A percentile compares a stretch with the other conserved stretches of the same genome.
These are phyloP conservation scores for Penicillium chermesinum DNA, from an alignment of 495 filamentous ascomycete species.

Conservation along the genomic window DNA sequence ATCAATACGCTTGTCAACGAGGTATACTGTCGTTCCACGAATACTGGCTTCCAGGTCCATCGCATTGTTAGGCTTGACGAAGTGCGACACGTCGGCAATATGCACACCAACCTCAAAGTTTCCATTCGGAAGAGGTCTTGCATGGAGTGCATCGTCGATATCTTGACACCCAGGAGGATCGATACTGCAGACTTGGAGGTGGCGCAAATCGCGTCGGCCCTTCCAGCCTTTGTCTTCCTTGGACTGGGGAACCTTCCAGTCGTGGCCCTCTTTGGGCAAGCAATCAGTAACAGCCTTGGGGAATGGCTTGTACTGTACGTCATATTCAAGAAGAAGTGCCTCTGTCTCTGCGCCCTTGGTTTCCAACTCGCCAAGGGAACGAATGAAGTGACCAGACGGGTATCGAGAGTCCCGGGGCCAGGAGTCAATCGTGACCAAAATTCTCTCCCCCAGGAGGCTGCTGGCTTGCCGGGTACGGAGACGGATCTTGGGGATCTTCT, in stretches of 20 bases:
- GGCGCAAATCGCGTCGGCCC: slow-evolving; percentile 74
- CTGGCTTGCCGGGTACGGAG: slow-evolving; percentile 84
- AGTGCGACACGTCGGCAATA: slow-evolving; percentile 97
- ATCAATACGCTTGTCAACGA: slow-evolving; percentile 98
- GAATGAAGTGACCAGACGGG: slow-evolving; percentile 87
- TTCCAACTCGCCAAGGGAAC: slow-evolving; percentile 88
- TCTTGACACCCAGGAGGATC: slow-evolving; percentile 95
- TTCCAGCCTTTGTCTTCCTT: slow-evolving; percentile 79
- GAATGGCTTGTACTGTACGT: slow-evolving; percentile 97
- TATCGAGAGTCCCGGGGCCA: slow-evolving; percentile 93
- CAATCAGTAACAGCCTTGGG: slow-evolving; percentile 93
- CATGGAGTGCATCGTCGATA: slow-evolving; percentile 96
- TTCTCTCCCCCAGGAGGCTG: slow-evolving; percentile 82
- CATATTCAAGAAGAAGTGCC: slow-evolving; percentile 87
- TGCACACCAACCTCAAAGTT: slow-evolving; percentile 98
- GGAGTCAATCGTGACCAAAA: slow-evolving; percentile 91
- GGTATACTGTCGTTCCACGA: slow-evolving; percentile 92
- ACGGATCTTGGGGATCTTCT: slow-evolving; percentile 90
- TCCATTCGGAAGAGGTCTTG: slow-evolving; percentile 76
- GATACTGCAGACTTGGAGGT: slow-evolving; percentile 91
- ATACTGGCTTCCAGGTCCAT: slow-evolving; percentile 95
- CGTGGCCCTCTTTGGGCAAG: slow-evolving; percentile 83
- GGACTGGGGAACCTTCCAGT: slow-evolving; percentile 81
- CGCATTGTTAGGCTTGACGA: slow-evolving; percentile 92
- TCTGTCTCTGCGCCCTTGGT: slow-evolving; percentile 96